Percentiles rank a stretch among this genome's conserved stretches.
Conservation (phyloP, 2,329 filamentous ascomycete genomes). For the Ophiostoma sp. region DNA sequence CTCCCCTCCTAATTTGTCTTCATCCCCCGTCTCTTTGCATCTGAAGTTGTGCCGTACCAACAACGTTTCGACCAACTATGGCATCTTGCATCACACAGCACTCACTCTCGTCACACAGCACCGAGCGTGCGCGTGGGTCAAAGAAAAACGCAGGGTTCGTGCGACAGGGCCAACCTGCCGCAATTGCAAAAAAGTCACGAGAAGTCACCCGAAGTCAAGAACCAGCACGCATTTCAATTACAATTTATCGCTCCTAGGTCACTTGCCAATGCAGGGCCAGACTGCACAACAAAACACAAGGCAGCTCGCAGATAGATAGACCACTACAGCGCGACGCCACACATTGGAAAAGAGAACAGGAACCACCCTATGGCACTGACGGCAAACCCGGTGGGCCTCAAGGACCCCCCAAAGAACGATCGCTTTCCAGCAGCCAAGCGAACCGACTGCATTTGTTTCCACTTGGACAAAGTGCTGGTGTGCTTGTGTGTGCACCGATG, state of each 20-base stretch:
- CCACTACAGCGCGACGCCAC: background rate
- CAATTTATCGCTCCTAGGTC: background rate
- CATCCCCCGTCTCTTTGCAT: background rate
- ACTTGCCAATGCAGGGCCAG: background rate
- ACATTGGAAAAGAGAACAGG: background rate
- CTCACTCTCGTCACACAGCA: background rate
- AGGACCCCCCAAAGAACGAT: background rate
- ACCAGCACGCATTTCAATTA: background rate
- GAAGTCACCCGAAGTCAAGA: background rate
- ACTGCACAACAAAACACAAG: background rate
- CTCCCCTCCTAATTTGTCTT: background rate
- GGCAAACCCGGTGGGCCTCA: background rate
- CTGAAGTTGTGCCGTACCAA: background rate
- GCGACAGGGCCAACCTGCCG: background rate
- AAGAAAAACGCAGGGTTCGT: conserved; percentile 7
- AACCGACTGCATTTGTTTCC: background rate
- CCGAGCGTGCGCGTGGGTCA: background rate
- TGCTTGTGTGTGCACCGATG: background rate
- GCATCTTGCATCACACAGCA: background rate
- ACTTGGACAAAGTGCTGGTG: background rate
- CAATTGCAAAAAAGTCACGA: background rate
- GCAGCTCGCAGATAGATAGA: background rate
- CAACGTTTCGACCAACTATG: background rate
- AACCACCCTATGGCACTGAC: background rate
- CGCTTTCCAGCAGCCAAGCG: background rate